Evolutionary conservation across 352 stramenopile genomes (phyloP), one percentile per base, ranked within the genome.

Genomic region (Globisporangium yorkense): DNA sequence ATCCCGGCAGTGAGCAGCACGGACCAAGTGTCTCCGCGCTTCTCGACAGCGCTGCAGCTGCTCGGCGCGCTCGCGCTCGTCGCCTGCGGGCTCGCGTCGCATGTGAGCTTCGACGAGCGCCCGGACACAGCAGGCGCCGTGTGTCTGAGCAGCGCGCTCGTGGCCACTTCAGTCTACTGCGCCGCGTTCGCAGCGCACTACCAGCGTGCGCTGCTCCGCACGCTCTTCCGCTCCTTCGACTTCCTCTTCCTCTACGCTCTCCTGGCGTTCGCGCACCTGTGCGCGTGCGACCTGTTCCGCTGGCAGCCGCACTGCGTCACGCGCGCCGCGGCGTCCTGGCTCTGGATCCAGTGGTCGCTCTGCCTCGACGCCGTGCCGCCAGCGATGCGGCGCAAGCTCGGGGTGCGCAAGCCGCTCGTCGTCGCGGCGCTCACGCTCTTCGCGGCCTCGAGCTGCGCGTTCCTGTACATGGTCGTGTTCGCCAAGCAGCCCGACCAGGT

Each of bases 201-300:
- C 37, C 56, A 68, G 45, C 51, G 27, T 3, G 18, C 48, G 12
- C 40, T 68, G 20, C n/a, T 68, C 18, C 48, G 43, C 9, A 31
- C 43, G 21, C 27, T 68, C 10, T 53, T 41, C 4, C 16, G 12
- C 24, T 67, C 51, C 12, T 77, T 77, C 51, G 63, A 77, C 57
- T 67, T 74, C 15, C 47, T 57, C 0, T 74, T 72, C 50, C 31
- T 74, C 44, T 68, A 57, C 15, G n/a, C 55, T 5, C 66, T 74
- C 41, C 16, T 74, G n/a, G 49, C 47, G 4, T n/a, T 51, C 10
- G 48, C 62, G 7, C 48, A 65, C 31, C 18, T 65, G 3, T 62
- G 57, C 27, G 51, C 71, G n/a, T 63, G 59, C 15, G 63, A 65
- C 29, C 39, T 71, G 4, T 74, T 62, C 47, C 21, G 48, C 9